These are phyloP conservation scores for Fusarium nisikadoi DNA, from an alignment of 2,329 filamentous ascomycete species.

Conservation along the genomic window DNA sequence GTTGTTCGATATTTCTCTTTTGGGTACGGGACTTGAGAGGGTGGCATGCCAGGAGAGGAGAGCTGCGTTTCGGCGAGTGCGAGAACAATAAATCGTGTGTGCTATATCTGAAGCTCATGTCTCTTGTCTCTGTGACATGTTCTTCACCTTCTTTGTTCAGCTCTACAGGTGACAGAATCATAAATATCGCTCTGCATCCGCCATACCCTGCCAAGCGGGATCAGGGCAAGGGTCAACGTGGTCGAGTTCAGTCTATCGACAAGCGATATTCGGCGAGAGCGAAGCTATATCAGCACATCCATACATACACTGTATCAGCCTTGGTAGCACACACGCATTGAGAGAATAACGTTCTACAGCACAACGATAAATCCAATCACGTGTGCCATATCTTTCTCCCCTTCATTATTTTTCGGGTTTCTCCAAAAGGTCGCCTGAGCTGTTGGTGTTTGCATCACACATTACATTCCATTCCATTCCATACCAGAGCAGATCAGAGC, in stretches of 20 bases:
- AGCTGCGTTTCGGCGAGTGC: conserved; percentile 32
- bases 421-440: background rate
- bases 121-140: background rate
- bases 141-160: conserved; percentile 5
- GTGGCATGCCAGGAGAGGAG: background rate
- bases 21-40: conserved; percentile 8
- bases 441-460: conserved; percentile 19
- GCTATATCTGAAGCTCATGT: conserved; percentile 13
- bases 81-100: conserved; percentile 1
- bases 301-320: conserved; percentile 4
- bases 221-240: conserved; percentile 26
- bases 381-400: background rate
- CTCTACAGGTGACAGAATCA: background rate
- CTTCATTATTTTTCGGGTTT: background rate
- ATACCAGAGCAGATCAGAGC: background rate
- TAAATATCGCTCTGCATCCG: background rate
- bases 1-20: conserved; percentile 9
- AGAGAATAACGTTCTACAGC: background rate
- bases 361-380: conserved; percentile 16
- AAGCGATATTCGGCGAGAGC: conserved; percentile 35
- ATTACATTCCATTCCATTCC: background rate
- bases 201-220: conserved; percentile 3
- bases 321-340: conserved; percentile 23
- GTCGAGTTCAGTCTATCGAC: conserved; percentile 12
- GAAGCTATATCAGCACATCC: conserved; percentile 18